Conservation (phyloP, 495 filamentous ascomycete genomes). For the Hypoxylon trugodes region DNA sequence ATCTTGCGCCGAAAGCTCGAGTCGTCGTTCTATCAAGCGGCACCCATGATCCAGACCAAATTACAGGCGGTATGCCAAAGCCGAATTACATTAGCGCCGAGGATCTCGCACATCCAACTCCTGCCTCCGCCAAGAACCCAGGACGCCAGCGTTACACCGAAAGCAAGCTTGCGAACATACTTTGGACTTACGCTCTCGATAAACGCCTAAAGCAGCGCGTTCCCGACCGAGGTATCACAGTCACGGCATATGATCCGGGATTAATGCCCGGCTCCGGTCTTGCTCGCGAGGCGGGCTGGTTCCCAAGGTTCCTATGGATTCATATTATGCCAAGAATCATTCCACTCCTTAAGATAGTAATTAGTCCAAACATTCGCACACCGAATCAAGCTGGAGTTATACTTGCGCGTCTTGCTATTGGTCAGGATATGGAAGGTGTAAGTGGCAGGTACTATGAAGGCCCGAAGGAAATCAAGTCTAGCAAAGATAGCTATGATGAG, state of each 20-base stretch:
- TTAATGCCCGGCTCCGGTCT: slow-evolving; percentile 59
- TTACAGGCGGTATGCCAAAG: slow-evolving; percentile 49
- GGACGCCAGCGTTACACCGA: slow-evolving; percentile 65
- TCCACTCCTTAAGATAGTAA: slow-evolving; percentile 44
- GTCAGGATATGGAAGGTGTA: slow-evolving; percentile 37
- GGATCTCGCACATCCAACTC: slow-evolving; percentile 45
- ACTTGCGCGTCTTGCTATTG: slow-evolving; percentile 49
- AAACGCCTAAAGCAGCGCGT: slow-evolving; percentile 39
- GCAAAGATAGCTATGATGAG: slow-evolving; percentile 50
- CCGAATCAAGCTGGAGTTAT: slow-evolving; percentile 48
- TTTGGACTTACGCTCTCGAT: slow-evolving; percentile 60
- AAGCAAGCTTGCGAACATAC: slow-evolving; percentile 75
- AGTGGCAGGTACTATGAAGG: slow-evolving; percentile 54
- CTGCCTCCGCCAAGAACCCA: slow-evolving; percentile 3
- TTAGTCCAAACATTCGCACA: slow-evolving; percentile 48
- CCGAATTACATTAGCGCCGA: slow-evolving; percentile 50
- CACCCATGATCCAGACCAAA: slow-evolving; percentile 47
- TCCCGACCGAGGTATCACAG: slow-evolving; percentile 44
- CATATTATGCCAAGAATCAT: slow-evolving; percentile 48
- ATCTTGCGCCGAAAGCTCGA: slow-evolving; percentile 58
- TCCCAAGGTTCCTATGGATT: slow-evolving; percentile 41
- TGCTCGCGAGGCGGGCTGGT: slow-evolving; percentile 32
- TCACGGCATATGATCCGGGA: slow-evolving; percentile 54
- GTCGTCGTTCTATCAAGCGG: slow-evolving; percentile 52
- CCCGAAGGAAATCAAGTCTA: slow-evolving; percentile 46